Evolutionary conservation across 805 yeast species (phyloP), one percentile per base, ranked within the genome.

Genomic region (Spathaspora arborariae): DNA sequence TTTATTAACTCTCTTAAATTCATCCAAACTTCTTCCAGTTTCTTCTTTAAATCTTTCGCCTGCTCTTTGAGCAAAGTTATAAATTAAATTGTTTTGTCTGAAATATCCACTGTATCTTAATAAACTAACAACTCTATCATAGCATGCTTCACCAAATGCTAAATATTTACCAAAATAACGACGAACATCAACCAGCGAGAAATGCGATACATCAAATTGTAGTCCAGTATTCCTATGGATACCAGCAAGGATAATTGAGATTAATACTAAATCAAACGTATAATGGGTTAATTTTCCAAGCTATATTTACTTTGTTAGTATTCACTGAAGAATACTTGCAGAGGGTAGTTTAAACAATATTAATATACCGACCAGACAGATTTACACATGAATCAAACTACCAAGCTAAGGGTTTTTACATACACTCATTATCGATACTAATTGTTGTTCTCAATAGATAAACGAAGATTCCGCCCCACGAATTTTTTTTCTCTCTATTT

Each of bases 191-290:
- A 62, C 57, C 51, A 83, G 75, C 16, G 80, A 80, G 45, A 81
- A 72, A 44, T 65, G 60, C 26, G 69, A 58, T 6, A 83, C 72
- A 60, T 80, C 73, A 63, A 82, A 62, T 50, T 77, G 78, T 41
- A 83, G 71, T 0, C 97, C 97, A 0, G 96, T 86, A 51, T 87
- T 82, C 51, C 89, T 78, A 61, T 88, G 85, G 45, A 91, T 76
- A 2, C 96, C 96, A 0, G 97, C 96, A 39, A 92, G 69, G 11
- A 91, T 72, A 62, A 94, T 80, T 2, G 96, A 87, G 7, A 88
- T 70, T 48, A 91, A 71, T 2, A 91, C 80, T 51, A 90, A 75
- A 60, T 91, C 97, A 46, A 89, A 57, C 0, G 92, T 79, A 55
- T 80, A 79, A 65, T 89, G 97, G 9, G 85, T 63, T 46, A 84